Evolutionary conservation across 2,329 filamentous ascomycete species (phyloP).

Genomic region (Diaporthe velutina): DNA sequence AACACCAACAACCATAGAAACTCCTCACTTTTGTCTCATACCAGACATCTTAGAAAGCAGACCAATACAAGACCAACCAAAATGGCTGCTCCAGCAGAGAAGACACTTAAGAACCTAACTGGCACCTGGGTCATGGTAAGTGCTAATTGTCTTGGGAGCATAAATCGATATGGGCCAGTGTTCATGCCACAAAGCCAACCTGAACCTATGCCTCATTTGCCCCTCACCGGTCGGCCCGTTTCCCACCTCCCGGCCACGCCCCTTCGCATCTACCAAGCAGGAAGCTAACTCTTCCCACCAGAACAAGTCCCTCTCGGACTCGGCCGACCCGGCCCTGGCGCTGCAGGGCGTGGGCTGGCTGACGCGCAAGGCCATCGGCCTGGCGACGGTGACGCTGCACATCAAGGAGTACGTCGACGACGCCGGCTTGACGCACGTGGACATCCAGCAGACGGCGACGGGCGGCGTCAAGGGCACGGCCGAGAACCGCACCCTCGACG

Average conservation of each 20-base stretch:
- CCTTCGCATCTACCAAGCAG: background rate
- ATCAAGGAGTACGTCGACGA: conserved; percentile 67
- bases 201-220: background rate
- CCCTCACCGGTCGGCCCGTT: background rate
- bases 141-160: conserved; percentile 29
- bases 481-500: conserved; percentile 68
- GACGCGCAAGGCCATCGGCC: conserved; percentile 77
- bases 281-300: conserved; percentile 51
- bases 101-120: conserved; percentile 76
- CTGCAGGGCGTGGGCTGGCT: conserved; percentile 82
- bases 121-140: conserved; percentile 79
- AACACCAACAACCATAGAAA: background rate
- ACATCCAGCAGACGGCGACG: conserved; percentile 79
- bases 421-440: conserved; percentile 68
- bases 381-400: conserved; percentile 77
- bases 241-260: conserved; percentile 15
- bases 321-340: conserved; percentile 75
- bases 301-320: conserved; percentile 82
- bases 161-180: background rate
- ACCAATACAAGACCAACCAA: conserved; percentile 43
- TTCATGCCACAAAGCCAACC: conserved; percentile 5
- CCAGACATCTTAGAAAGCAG: background rate
- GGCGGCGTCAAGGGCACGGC: conserved; percentile 77
- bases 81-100: conserved; percentile 80
- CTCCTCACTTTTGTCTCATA: background rate